Conservation (phyloP, 2,329 filamentous ascomycete species). For the Penicillium sp. region DNA sequence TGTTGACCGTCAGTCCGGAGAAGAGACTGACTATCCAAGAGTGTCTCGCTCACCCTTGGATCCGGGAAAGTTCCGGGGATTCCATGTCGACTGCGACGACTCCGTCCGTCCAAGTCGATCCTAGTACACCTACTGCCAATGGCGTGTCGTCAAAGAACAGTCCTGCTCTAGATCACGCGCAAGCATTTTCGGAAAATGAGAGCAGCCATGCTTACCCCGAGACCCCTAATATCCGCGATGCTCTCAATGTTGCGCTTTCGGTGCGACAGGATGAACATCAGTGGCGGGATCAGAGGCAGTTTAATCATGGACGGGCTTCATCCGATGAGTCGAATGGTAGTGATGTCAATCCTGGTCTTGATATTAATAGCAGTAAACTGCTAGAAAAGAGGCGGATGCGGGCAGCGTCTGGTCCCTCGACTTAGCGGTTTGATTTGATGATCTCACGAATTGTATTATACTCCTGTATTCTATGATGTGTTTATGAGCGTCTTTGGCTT, state of each 20-base stretch:
- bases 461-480: no score
- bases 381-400: no score
- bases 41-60: constrained; percentile 12
- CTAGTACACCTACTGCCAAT: neutral
- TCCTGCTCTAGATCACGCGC: neutral
- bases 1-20: constrained; percentile 7
- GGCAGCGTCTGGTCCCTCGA: no score
- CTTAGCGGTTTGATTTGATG: neutral
- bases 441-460: neutral
- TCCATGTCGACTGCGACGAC: neutral
- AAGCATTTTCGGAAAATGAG: neutral
- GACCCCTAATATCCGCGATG: constrained; percentile 5
- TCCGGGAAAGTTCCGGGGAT: neutral
- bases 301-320: neutral
- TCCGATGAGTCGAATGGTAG: no score
- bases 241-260: constrained; percentile 5
- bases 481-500: no score
- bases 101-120: neutral
- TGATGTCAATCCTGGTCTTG: no score
- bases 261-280: constrained; percentile 3
- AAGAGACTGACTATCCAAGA: constrained; percentile 8
- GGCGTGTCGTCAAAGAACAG: neutral
- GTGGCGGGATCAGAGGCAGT: neutral
- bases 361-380: no score
- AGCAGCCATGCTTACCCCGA: neutral